These are phyloP conservation scores for Alternaria ethzedia DNA, from an alignment of 2,329 filamentous ascomycete genomes.

Conservation along the genomic window DNA sequence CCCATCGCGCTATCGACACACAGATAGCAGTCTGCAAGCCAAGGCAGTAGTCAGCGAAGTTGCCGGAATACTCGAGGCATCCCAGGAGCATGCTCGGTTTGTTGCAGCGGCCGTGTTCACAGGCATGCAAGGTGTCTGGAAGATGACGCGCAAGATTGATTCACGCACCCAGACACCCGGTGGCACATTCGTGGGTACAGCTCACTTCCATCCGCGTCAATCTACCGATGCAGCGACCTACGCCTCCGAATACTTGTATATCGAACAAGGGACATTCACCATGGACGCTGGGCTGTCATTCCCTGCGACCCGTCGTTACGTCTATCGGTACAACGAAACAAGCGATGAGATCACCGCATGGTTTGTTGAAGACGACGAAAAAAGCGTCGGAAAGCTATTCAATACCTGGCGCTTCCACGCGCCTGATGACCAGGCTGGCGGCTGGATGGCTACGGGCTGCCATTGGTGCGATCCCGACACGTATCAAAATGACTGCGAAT, in stretches of 20 bases:
- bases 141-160: slow-evolving; percentile 62
- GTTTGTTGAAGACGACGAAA: slow-evolving; percentile 76
- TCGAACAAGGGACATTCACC: slow-evolving; percentile 70
- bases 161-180: slow-evolving; percentile 65
- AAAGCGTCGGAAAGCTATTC: slow-evolving; percentile 75
- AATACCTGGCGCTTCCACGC: slow-evolving; percentile 70
- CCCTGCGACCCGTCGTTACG: slow-evolving; percentile 69
- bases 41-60: slow-evolving; percentile 56
- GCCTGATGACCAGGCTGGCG: slow-evolving; percentile 45
- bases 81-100: slow-evolving; percentile 57
- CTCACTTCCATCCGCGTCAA: slow-evolving; percentile 67
- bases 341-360: slow-evolving; percentile 71
- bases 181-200: slow-evolving; percentile 69
- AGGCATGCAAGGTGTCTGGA: slow-evolving; percentile 74
- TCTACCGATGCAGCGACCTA: slow-evolving; percentile 55
- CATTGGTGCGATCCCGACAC: slow-evolving; percentile 76
- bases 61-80: slow-evolving; percentile 48
- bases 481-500: slow-evolving; percentile 74
- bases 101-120: slow-evolving; percentile 72
- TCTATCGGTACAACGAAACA: slow-evolving; percentile 72
- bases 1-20: slow-evolving; percentile 40
- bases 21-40: slow-evolving; percentile 49
- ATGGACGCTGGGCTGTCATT: slow-evolving; percentile 64
- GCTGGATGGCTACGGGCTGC: slow-evolving; percentile 69
- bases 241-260: slow-evolving; percentile 66